Percentiles rank a stretch among this genome's conserved stretches.
Conservation (phyloP, 371 early-diverging fungal species). For the Syncephalastrum racemosum region DNA sequence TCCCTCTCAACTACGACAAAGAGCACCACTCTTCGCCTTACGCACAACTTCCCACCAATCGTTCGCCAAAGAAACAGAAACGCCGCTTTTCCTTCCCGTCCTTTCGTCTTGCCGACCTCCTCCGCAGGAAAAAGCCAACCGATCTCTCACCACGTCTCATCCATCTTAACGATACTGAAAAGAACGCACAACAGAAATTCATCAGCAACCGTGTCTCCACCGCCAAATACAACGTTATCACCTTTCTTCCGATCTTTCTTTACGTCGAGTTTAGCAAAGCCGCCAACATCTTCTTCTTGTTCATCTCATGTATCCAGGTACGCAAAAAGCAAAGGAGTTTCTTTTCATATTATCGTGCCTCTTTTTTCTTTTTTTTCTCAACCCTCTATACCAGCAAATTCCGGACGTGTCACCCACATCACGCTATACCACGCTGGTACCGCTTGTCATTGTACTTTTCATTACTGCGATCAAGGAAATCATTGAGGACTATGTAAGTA, state of each 20-base stretch:
- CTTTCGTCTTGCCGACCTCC: too few species aligned
- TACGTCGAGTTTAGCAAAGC: slow-evolving; percentile 94
- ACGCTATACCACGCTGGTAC: slow-evolving; percentile 88
- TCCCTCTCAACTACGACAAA: slow-evolving; percentile 8
- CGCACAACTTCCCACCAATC: slow-evolving; percentile 1
- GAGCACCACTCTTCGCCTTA: slow-evolving; percentile 5
- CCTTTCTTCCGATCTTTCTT: slow-evolving; percentile 91
- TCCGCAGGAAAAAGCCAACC: slow-evolving; percentile 1
- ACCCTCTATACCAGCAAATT: slow-evolving; percentile 66
- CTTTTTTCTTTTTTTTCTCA: neutral
- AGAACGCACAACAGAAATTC: slow-evolving; percentile 73
- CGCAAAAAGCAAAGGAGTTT: too few species aligned
- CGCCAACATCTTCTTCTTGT: slow-evolving; percentile 94
- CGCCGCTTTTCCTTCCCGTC: neutral
- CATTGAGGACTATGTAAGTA: slow-evolving; percentile 83
- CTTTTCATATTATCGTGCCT: too few species aligned
- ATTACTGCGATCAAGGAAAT: slow-evolving; percentile 97
- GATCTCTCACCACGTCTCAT: slow-evolving; percentile 65
- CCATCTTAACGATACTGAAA: slow-evolving; percentile 76
- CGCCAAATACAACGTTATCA: slow-evolving; percentile 85
- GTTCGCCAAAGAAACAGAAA: neutral
- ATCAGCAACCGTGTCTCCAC: slow-evolving; percentile 83
- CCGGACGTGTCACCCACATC: slow-evolving; percentile 83
- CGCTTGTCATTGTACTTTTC: slow-evolving; percentile 86
- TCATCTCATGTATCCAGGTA: slow-evolving; percentile 84